A percentile compares a stretch with the other conserved stretches of the same genome.
Conservation (phyloP, 2,329 filamentous ascomycete species). For the Alternaria brassicicola region DNA sequence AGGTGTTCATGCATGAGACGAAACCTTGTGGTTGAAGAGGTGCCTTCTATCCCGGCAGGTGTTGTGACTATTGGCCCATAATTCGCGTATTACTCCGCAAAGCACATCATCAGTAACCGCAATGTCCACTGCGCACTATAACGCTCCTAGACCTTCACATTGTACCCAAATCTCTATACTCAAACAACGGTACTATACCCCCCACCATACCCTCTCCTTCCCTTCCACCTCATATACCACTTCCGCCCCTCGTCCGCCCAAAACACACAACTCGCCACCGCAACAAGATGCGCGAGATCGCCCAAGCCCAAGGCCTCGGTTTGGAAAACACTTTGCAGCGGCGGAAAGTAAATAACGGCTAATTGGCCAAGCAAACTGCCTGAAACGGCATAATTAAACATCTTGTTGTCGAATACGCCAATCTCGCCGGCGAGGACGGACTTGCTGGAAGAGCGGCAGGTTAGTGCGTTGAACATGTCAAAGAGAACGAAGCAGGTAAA, state of each 20-base stretch:
- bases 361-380: conserved; percentile 85
- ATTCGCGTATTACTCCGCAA: background rate
- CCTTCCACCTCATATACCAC: conserved; percentile 58
- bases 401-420: conserved; percentile 80
- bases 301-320: conserved; percentile 79
- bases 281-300: conserved; percentile 75
- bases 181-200: conserved; percentile 51
- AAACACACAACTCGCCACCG: conserved; percentile 87
- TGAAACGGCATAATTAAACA: conserved; percentile 96
- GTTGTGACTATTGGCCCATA: background rate
- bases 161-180: conserved; percentile 16
- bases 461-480: conserved; percentile 98
- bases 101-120: background rate
- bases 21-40: too few relatives aligned
- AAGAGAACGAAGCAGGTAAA: conserved; percentile 99
- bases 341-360: conserved; percentile 92
- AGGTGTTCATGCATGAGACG: too few relatives aligned
- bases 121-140: background rate
- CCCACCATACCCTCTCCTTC: conserved; percentile 39
- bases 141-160: background rate
- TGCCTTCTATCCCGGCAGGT: background rate
- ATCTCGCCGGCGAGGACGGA: conserved; percentile 86
- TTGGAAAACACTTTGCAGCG: conserved; percentile 93
- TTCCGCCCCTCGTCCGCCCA: conserved; percentile 94
- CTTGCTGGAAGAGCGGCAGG: conserved; percentile 89